Conservation (phyloP, 345 rosid genomes). For the Syzygium aqueum region DNA sequence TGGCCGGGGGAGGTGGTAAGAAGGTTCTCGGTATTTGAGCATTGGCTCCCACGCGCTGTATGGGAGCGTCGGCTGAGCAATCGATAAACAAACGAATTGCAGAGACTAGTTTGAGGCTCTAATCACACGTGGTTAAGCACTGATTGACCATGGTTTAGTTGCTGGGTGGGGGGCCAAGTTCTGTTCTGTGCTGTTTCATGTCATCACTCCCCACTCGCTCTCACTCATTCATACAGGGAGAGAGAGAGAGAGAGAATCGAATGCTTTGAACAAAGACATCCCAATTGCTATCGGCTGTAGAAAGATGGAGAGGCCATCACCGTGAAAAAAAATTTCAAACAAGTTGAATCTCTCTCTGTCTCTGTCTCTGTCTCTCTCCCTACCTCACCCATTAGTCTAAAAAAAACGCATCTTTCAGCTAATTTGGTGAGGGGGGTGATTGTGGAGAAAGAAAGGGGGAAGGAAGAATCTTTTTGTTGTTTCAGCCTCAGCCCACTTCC, state of each 20-base stretch:
- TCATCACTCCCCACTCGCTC: background rate
- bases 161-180: background rate
- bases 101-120: background rate
- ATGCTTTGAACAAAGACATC: slow-evolving; percentile 20
- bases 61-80: background rate
- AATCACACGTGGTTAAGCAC: background rate
- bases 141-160: background rate
- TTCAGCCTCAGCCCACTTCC: background rate
- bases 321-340: background rate
- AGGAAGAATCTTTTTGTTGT: background rate
- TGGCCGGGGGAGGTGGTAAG: background rate
- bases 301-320: background rate
- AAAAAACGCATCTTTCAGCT: background rate
- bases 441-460: background rate
- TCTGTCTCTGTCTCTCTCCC: background rate
- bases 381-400: background rate
- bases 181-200: background rate
- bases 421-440: background rate
- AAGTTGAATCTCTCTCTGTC: background rate
- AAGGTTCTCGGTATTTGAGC: background rate
- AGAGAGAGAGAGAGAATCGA: slow-evolving; percentile 8
- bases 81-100: background rate
- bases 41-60: background rate
- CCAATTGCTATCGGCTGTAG: slow-evolving; percentile 4
- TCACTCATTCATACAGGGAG: background rate